A percentile compares a stretch with the other conserved stretches of the same genome.
Evolutionary conservation across 306 rosid genomes (phyloP).

Genomic region (Nissolia schottii): DNA sequence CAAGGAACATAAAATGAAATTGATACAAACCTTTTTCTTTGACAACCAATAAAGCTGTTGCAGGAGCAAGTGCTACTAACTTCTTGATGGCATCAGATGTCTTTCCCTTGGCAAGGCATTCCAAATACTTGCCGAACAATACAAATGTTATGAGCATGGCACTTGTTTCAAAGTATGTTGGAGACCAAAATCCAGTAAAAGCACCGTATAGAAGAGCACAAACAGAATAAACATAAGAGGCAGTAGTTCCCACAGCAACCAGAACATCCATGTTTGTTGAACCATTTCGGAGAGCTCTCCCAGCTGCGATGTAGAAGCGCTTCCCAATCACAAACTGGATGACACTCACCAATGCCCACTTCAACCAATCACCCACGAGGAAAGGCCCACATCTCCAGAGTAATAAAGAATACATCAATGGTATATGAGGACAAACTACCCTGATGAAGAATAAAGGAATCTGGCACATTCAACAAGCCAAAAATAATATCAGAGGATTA

Average conservation of each 20-base stretch:
- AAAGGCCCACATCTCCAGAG: constrained; percentile 92
- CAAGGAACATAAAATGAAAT: constrained; percentile 9
- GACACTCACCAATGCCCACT: constrained; percentile 89
- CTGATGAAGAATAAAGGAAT: constrained; percentile 70
- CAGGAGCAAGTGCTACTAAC: constrained; percentile 87
- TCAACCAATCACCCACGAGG: constrained; percentile 88
- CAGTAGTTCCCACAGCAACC: constrained; percentile 97
- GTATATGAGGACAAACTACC: constrained; percentile 92
- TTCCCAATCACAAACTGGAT: constrained; percentile 89
- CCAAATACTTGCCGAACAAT: constrained; percentile 91
- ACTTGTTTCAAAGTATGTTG: constrained; percentile 96
- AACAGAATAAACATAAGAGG: constrained; percentile 91
- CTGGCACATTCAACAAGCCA: constrained; percentile 45
- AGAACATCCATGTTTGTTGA: constrained; percentile 98
- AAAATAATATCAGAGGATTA: constrained; percentile 13
- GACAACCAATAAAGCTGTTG: constrained; percentile 73
- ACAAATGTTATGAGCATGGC: constrained; percentile 99
- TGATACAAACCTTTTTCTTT: constrained; percentile 65
- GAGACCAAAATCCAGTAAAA: constrained; percentile 90
- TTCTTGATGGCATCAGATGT: constrained; percentile 99
- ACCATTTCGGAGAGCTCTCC: constrained; percentile 94
- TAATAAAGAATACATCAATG: constrained; percentile 63
- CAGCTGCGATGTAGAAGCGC: constrained; percentile 92
- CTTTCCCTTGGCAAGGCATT: constrained; percentile 97
- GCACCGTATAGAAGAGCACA: constrained; percentile 97